Evolutionary conservation across 208 protist genomes (phyloP).

Genomic region (Leishmania braziliensis): DNA sequence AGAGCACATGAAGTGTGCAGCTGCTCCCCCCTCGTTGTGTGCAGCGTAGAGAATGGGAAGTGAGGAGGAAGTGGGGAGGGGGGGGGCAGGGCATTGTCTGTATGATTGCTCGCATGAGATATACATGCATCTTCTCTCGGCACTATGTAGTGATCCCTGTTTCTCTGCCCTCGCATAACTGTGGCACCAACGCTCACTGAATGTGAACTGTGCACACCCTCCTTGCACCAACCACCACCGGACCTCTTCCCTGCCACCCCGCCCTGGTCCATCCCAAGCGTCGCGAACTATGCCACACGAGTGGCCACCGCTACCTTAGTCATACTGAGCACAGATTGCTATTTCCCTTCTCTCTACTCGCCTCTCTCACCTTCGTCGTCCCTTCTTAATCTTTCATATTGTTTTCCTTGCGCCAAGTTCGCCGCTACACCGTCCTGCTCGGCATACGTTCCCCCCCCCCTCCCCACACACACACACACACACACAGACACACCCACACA

Average conservation of each 20-base stretch:
- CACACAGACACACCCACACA: background rate
- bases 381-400: background rate
- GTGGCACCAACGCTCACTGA: background rate
- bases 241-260: background rate
- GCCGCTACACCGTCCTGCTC: background rate
- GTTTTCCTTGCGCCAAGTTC: background rate
- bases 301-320: background rate
- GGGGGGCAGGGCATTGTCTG: background rate
- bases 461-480: background rate
- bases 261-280: background rate
- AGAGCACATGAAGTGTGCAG: background rate
- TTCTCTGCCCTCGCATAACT: background rate
- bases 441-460: background rate
- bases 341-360: background rate
- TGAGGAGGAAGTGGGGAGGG: background rate
- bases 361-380: background rate
- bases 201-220: background rate
- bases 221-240: background rate
- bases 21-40: background rate
- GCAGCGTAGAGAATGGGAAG: background rate
- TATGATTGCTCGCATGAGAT: background rate
- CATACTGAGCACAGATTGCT: background rate
- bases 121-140: background rate
- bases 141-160: background rate
- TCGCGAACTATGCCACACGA: background rate